Evolutionary conservation across 345 rosid genomes (phyloP).

Genomic region (Salix caprea): DNA sequence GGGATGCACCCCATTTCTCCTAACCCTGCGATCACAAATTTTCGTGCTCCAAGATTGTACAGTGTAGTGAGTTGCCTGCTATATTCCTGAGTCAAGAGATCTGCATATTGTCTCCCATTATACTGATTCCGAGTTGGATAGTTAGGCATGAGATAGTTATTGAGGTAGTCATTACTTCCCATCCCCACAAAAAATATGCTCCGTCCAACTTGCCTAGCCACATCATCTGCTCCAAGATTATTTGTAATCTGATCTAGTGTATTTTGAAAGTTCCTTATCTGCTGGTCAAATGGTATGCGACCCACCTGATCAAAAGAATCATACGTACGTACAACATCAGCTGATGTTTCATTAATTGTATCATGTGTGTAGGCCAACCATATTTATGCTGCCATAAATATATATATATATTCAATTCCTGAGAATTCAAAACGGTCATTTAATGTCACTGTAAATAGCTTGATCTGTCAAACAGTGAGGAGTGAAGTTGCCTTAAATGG

Average conservation of each 20-base stretch:
- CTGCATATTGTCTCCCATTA: slow-evolving; percentile 66
- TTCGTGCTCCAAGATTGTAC: slow-evolving; percentile 82
- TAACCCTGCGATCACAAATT: slow-evolving; percentile 71
- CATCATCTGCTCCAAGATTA: slow-evolving; percentile 53
- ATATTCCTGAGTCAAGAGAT: slow-evolving; percentile 67
- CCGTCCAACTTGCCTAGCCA: slow-evolving; percentile 41
- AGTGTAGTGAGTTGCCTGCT: slow-evolving; percentile 53
- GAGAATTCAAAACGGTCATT: slow-evolving; percentile 2
- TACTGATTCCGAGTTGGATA: slow-evolving; percentile 64
- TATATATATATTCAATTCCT: neutral
- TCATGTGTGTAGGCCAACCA: neutral
- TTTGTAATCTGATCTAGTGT: slow-evolving; percentile 65
- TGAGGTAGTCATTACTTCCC: slow-evolving; percentile 97
- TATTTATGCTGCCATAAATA: neutral
- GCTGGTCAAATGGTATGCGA: slow-evolving; percentile 79
- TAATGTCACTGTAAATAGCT: neutral
- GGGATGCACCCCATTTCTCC: slow-evolving; percentile 98
- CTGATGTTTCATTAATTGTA: neutral
- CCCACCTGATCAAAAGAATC: slow-evolving; percentile 50
- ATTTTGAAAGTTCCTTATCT: slow-evolving; percentile 70
- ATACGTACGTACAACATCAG: neutral
- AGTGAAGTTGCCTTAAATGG: neutral
- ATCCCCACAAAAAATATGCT: slow-evolving; percentile 85
- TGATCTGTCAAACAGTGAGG: neutral
- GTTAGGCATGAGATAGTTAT: slow-evolving; percentile 95